phyloP scores from a whole-genome alignment of 1,139 yeast species.

The Nakaseomyces kungkrabaensis region DNA sequence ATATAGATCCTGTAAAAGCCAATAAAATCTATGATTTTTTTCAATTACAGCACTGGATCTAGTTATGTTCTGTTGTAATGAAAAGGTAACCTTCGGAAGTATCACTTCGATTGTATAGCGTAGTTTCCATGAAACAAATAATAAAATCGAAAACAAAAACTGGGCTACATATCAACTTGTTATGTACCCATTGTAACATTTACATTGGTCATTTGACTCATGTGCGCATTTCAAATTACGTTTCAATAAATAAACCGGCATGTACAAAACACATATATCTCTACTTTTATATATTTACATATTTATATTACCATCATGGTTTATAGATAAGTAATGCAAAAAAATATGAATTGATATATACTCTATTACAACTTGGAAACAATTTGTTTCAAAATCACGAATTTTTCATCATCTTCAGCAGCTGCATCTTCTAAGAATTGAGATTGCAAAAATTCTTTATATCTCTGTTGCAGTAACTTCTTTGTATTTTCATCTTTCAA shows the following conservation, averaged over 20 bases:
- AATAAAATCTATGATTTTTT: slow-evolving; percentile 86
- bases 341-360: slow-evolving; percentile 1
- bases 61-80: slow-evolving; percentile 1
- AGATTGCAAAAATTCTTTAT: slow-evolving; percentile 36
- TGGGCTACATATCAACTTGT: too few relatives aligned
- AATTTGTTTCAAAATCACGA: slow-evolving; percentile 29
- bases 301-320: too few relatives aligned
- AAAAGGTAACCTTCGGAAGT: too few relatives aligned
- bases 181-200: background rate
- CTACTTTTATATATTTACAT: too few relatives aligned
- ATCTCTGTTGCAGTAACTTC: slow-evolving; percentile 38
- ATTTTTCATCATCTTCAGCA: slow-evolving; percentile 26
- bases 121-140: too few relatives aligned
- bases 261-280: too few relatives aligned
- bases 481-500: slow-evolving; percentile 25
- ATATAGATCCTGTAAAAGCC: slow-evolving; percentile 80
- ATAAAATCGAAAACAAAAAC: too few relatives aligned
- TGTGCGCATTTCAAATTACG: too few relatives aligned
- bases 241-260: too few relatives aligned
- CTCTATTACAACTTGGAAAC: slow-evolving; percentile 26
- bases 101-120: too few relatives aligned
- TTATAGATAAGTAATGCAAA: background rate
- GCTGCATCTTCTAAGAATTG: slow-evolving; percentile 23
- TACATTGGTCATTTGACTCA: background rate
- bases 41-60: slow-evolving; percentile 80